phyloP scores from a whole-genome alignment of 345 rosid species.

The Citrus cavaleriei region DNA sequence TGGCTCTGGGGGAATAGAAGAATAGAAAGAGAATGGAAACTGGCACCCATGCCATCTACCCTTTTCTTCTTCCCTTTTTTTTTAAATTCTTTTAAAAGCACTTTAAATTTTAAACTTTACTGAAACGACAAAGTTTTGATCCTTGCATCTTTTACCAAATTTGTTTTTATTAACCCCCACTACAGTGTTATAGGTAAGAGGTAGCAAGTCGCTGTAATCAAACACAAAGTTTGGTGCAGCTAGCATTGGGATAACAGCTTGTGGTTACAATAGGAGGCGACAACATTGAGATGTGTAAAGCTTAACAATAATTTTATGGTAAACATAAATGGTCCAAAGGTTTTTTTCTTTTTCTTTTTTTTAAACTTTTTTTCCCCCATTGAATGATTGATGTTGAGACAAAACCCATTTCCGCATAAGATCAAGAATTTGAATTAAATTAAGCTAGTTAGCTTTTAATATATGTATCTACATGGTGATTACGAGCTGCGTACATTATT shows the following conservation, averaged over 20 bases:
- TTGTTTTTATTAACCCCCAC: too few species aligned
- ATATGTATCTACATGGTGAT: neutral
- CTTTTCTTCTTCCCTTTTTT: too few species aligned
- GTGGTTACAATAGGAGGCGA: conserved; percentile 33
- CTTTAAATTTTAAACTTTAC: conserved; percentile 39
- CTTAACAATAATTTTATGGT: conserved; percentile 10
- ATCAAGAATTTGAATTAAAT: neutral
- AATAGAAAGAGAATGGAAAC: conserved; percentile 55
- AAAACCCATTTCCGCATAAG: neutral
- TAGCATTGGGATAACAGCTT: conserved; percentile 33
- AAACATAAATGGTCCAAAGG: neutral
- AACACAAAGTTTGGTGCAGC: conserved; percentile 34
- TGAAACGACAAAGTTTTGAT: conserved; percentile 26
- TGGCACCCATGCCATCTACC: neutral
- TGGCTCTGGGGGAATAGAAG: conserved; percentile 26
- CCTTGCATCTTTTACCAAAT: neutral
- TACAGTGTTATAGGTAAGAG: neutral
- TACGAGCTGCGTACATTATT: too few species aligned
- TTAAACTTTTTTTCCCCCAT: too few species aligned
- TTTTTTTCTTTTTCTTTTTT: neutral
- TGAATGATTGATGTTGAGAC: neutral
- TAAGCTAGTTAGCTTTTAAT: neutral
- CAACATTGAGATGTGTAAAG: conserved; percentile 46
- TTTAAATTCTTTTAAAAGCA: conserved; percentile 14
- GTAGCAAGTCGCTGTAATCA: conserved; percentile 17